A percentile compares a stretch with the other conserved stretches of the same genome.
Evolutionary conservation across 345 rosid genomes (phyloP).

Genomic region (Citrus sp.): DNA sequence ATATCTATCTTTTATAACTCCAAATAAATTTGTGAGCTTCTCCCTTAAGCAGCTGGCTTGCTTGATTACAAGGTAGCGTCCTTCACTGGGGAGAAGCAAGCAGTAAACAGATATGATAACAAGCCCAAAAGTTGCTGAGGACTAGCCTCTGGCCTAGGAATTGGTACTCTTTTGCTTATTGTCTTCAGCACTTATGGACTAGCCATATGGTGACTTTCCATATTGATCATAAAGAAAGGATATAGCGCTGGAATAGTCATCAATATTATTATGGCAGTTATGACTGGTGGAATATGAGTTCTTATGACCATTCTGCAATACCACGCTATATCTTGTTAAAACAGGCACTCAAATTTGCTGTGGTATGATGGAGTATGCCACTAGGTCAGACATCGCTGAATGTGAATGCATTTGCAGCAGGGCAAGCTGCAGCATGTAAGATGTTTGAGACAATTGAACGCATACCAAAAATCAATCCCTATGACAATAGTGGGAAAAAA

Average conservation of each 20-base stretch:
- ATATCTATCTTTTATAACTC: not conserved
- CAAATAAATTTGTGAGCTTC: too few relatives aligned
- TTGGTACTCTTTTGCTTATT: conserved; percentile 45
- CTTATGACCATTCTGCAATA: not conserved
- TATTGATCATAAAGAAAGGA: conserved; percentile 52
- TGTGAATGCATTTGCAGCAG: conserved; percentile 61
- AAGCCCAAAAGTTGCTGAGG: conserved; percentile 70
- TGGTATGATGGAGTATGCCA: conserved; percentile 29
- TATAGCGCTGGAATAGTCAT: conserved; percentile 76
- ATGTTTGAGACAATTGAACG: conserved; percentile 64
- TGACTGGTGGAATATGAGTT: conserved; percentile 80
- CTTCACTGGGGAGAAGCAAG: conserved; percentile 10
- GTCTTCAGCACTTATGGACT: conserved; percentile 55
- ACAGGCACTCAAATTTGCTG: not conserved
- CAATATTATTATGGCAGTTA: conserved; percentile 53
- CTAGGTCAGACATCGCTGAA: conserved; percentile 59
- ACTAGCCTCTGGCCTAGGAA: conserved; percentile 63
- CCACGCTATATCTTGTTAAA: not conserved
- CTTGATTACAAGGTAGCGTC: too few relatives aligned
- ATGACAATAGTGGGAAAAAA: conserved; percentile 35
- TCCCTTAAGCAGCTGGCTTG: too few relatives aligned
- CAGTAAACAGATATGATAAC: conserved; percentile 51
- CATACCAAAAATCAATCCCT: conserved; percentile 49
- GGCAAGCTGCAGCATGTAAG: conserved; percentile 66
- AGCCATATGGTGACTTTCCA: conserved; percentile 70